A percentile compares a stretch with the other conserved stretches of the same genome.
Evolutionary conservation across 2,329 filamentous ascomycete genomes (phyloP).

Genomic region (Sporothrix phasma): DNA sequence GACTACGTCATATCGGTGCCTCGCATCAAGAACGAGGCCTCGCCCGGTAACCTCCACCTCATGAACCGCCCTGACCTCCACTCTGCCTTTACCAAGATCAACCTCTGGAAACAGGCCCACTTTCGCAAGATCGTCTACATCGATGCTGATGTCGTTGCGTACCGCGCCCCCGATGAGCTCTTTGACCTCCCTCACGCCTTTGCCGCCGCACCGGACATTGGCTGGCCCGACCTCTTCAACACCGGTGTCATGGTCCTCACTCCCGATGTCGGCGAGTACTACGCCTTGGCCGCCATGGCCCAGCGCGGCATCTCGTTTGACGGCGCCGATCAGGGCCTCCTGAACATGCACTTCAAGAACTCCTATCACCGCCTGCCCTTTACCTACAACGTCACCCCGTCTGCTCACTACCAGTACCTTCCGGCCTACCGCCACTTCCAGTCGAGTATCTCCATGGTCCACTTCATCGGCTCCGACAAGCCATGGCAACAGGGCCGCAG

Average conservation of each 20-base stretch:
- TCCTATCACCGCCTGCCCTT: constrained; percentile 84
- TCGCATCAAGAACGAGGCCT: constrained; percentile 61
- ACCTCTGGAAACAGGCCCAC: constrained; percentile 82
- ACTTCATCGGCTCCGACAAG: constrained; percentile 89
- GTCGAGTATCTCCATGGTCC: constrained; percentile 77
- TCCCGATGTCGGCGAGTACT: constrained; percentile 80
- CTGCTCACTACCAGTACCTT: constrained; percentile 92
- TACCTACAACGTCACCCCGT: constrained; percentile 94
- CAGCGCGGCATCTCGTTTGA: constrained; percentile 87
- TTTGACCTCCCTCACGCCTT: constrained; percentile 56
- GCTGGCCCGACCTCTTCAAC: constrained; percentile 98
- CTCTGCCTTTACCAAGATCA: constrained; percentile 93
- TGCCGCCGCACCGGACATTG: constrained; percentile 80
- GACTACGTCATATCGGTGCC: constrained; percentile 81
- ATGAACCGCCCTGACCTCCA: constrained; percentile 88
- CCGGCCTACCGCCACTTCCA: constrained; percentile 92
- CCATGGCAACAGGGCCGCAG: constrained; percentile 67
- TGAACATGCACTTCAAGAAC: constrained; percentile 88
- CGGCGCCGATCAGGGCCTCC: constrained; percentile 86
- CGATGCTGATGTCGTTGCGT: constrained; percentile 85
- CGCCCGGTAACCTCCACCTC: constrained; percentile 70
- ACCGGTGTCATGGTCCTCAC: constrained; percentile 90
- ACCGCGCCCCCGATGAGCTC: constrained; percentile 85
- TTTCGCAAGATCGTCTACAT: constrained; percentile 91
- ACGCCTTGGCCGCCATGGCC: constrained; percentile 74